These are phyloP conservation scores for Alternaria conjuncta DNA, from an alignment of 2,329 filamentous ascomycete species.

Conservation along the genomic window DNA sequence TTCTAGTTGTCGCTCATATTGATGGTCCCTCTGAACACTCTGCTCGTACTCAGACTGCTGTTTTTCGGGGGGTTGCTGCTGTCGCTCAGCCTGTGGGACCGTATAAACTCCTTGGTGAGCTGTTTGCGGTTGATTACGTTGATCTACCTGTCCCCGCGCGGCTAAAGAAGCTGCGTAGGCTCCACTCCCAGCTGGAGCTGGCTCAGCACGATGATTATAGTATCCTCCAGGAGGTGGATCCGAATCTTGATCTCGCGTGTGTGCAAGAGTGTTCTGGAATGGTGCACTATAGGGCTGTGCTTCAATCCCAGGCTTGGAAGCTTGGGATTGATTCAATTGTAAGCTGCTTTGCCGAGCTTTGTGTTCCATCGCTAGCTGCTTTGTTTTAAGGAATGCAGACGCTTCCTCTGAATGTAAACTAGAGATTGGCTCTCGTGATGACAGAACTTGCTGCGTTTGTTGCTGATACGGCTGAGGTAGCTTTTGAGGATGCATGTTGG, in stretches of 20 bases:
- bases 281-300: constrained; percentile 1
- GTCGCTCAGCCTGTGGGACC: constrained; percentile 7
- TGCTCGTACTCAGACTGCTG: constrained; percentile 5
- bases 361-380: constrained; percentile 30
- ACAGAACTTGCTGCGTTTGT: constrained; percentile 8
- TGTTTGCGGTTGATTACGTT: constrained; percentile 16
- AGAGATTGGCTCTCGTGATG: constrained; percentile 11
- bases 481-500: constrained; percentile 20
- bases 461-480: constrained; percentile 16
- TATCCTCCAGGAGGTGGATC: constrained; percentile 29
- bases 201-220: constrained; percentile 28
- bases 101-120: constrained; percentile 5
- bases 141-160: constrained; percentile 18
- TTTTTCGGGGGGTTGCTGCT: background rate
- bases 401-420: constrained; percentile 13
- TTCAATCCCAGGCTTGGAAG: constrained; percentile 7
- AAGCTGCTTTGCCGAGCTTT: constrained; percentile 13
- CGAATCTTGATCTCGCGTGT: constrained; percentile 13
- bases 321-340: constrained; percentile 10
- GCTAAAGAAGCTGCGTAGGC: constrained; percentile 24
- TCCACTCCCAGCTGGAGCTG: constrained; percentile 14
- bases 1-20: constrained; percentile 11
- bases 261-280: constrained; percentile 10
- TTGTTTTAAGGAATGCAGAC: constrained; percentile 33
- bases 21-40: background rate